Base-by-base conservation (phyloP, 106 monocot species). In the Chionographis japonica region DNA sequence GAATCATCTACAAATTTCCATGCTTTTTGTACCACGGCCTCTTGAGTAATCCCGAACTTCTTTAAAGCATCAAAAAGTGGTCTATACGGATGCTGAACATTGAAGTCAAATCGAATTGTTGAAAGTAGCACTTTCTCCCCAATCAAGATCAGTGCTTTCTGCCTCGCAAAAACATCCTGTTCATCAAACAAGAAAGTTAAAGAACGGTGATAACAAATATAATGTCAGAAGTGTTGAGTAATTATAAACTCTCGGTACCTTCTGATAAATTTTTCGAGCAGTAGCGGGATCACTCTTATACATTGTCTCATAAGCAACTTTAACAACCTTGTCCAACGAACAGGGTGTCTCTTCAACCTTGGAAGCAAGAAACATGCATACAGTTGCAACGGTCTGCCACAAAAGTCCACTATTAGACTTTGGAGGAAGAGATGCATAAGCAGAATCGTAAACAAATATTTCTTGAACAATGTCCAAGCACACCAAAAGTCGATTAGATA, bases 1-100 rank as follows among this genome's bases (percentile, higher is more conserved):
- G 87, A 84, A 60, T 85, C 79, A 84, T 85, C 77, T 13, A 90
- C 85, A 72, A 85, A 90, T 63, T 83, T 85, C 94, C 94, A 94
- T 46, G 86, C 94, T 8, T 75, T 69, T 80, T 78, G 74, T 36
- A 70, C 52, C 15, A 85, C 57, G 56, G 77, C 75, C 52, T 80
- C 80, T 12, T 60, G 68, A 60, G 43, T 37, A 14, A 87, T 75
- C 58, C 67, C 57, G 17, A 94, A 68, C 62, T 80, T 78, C 60
- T 80, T 85, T 50, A 87, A 58, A 62, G 80, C 87, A 60, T 74
- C 72, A 39, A 80, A 61, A 54, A 94, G 94, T 54, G 94, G 87
- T 60, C 76, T 87, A 54, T 87, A 87, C 19, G 90, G 82, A 69
- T 83, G 94, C 20, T 76, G 76, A 73, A 94, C 68, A 64, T 84